A percentile compares a stretch with the other conserved stretches of the same genome.
Evolutionary conservation across 805 yeast species (phyloP).

Genomic region (Isabelozyma heimii): DNA sequence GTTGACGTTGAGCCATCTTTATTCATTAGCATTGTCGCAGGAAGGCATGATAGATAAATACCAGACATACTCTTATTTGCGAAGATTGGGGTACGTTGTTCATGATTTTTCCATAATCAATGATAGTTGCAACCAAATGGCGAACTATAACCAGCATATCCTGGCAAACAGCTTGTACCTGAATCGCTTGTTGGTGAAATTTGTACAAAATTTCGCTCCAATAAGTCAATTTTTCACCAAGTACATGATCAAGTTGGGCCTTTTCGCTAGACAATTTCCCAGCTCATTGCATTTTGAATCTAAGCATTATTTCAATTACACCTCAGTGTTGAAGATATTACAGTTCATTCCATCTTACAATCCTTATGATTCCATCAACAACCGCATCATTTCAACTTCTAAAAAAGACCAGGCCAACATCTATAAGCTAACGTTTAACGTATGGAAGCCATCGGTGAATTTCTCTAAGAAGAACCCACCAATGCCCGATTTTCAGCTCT

Average conservation of each 20-base stretch:
- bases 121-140: background rate
- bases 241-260: slow-evolving; percentile 6
- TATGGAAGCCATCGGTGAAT: slow-evolving; percentile 79
- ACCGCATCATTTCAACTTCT: slow-evolving; percentile 1
- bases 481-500: slow-evolving; percentile 70
- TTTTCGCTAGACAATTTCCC: slow-evolving; percentile 11
- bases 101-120: slow-evolving; percentile 1
- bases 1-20: slow-evolving; percentile 63
- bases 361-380: slow-evolving; percentile 9
- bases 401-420: background rate
- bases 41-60: slow-evolving; percentile 45
- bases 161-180: background rate
- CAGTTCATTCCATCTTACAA: slow-evolving; percentile 14
- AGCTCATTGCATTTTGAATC: slow-evolving; percentile 14
- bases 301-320: slow-evolving; percentile 25
- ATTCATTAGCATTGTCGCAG: slow-evolving; percentile 45
- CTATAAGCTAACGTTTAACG: slow-evolving; percentile 50
- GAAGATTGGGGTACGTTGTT: slow-evolving; percentile 64
- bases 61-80: slow-evolving; percentile 69
- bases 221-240: background rate
- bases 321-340: slow-evolving; percentile 19
- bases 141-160: background rate
- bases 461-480: slow-evolving; percentile 73
- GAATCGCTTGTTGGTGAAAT: background rate
- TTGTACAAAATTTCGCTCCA: background rate